phyloP scores from a whole-genome alignment of 192 early-diverging fungal genomes.

The Backusella tarrabulga region DNA sequence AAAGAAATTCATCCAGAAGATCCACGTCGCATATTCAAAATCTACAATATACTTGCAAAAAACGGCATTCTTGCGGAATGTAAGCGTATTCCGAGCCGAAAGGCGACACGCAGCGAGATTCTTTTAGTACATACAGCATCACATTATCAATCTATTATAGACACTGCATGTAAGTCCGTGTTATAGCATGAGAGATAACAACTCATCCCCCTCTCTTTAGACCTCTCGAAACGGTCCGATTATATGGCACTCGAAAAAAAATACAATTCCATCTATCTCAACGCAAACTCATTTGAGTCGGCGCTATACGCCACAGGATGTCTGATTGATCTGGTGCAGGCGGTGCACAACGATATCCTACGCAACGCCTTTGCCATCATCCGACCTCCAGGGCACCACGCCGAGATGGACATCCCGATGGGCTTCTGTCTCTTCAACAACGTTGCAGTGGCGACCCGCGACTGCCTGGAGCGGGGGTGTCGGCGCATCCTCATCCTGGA shows the following conservation, averaged over 20 bases:
- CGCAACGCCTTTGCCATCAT: slow-evolving; percentile 84
- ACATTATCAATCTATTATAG: not conserved
- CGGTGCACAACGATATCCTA: slow-evolving; percentile 60
- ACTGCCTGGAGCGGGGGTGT: slow-evolving; percentile 47
- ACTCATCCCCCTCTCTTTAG: not conserved
- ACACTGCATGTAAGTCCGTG: not conserved
- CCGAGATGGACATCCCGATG: slow-evolving; percentile 68
- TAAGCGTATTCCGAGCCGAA: slow-evolving; percentile 39
- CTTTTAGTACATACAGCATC: not conserved
- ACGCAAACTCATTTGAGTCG: slow-evolving; percentile 55
- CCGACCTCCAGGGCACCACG: slow-evolving; percentile 93
- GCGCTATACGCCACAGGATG: slow-evolving; percentile 75
- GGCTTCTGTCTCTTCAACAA: slow-evolving; percentile 93
- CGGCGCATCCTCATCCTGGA: slow-evolving; percentile 80
- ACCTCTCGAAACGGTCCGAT: not conserved
- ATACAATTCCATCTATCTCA: slow-evolving; percentile 75
- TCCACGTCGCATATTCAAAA: slow-evolving; percentile 66
- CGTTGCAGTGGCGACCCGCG: slow-evolving; percentile 76
- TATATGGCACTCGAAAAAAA: slow-evolving; percentile 37
- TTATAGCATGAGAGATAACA: not conserved
- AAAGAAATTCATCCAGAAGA: slow-evolving; percentile 72
- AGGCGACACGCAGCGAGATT: slow-evolving; percentile 30
- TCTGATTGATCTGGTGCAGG: slow-evolving; percentile 67
- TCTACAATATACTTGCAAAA: slow-evolving; percentile 52
- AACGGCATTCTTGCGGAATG: slow-evolving; percentile 48